Base-by-base conservation (phyloP, 441 rosid species). In the Pelargonium cotyledonis region DNA sequence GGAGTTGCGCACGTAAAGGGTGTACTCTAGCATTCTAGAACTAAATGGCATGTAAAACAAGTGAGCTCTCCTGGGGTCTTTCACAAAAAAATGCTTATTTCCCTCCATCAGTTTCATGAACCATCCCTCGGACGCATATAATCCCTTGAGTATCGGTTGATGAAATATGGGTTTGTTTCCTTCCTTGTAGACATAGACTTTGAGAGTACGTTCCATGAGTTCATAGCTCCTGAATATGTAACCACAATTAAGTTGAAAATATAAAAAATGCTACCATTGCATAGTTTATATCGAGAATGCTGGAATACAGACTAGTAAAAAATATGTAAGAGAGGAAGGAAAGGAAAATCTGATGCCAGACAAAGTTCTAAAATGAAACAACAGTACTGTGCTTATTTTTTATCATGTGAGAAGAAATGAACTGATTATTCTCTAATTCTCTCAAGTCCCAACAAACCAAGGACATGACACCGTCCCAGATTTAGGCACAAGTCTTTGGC, bases 111-210 rank as follows among this genome's bases (percentile, higher is more conserved):
- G 78, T 78, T 86, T 88, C 94, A 88, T 88, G 70, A 88, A 88
- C 94, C 94, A 88, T 66, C 94, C 94, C 46, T 88, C 94, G 3
- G 94, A 88, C 61, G 91, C 94, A 73, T 88, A 86, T 74, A 88
- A 70, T 62, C 94, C 94, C 80, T 86, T 88, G 1, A 88, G 89
- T 80, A 86, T 75, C 3, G 91, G 91, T 41, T 75, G 81, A 66
- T 88, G 94, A 72, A 88, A 88, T 66, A 85, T 80, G 5, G 94
- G 94, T 11, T 82, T 86, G 66, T 16, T 80, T 64, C 94, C 94
- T 23, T 88, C 91, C 61, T 80, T 84, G 65, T 88, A 88, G 41
- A 86, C 76, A 11, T 85, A 88, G 38, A 86, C 86, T 78, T 81
- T 85, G 72, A 88, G 88, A 0, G 57, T 77, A 64, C 73, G 79